Base-by-base conservation (phyloP, 148 eudicot species). In the Chenopodium quinoa region DNA sequence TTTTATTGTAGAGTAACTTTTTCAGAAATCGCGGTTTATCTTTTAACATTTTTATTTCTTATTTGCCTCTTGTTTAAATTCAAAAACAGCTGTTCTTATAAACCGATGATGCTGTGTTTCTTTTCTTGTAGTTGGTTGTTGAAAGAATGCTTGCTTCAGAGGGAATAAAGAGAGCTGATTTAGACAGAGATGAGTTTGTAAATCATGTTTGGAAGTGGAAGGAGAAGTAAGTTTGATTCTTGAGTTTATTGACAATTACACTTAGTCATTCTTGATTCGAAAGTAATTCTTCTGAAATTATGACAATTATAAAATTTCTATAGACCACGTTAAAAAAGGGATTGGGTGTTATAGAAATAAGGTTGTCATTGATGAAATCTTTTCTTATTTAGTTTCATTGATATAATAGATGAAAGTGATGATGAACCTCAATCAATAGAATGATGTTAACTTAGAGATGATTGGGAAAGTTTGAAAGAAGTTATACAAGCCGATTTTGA, bases 121-220 rank as follows among this genome's bases (percentile, higher is more conserved):
- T n/a, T 78, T 91, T 32, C 72, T 87, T 88, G 86, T 96, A 96
- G 99, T 77, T 96, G 90, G 98, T 93, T 85, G 99, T 96, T 71
- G 99, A 96, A 89, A 92, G 87, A 84, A 91, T 96, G 99, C 95
- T 96, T 76, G 94, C 97, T 20, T 84, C 91, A 70, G 97, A 96
- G 91, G 99, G 99, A 80, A 88, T 91, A 79, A 96, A 91, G 84
- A 90, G 98, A 88, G 87, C 84, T 86, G 99, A 96, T 37, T 85
- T 96, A 88, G 90, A 93, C 44, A 89, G 99, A 90, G 97, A 94
- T 7, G 95, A 92, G 83, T 96, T 96, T 80, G 76, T 89, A 73
- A 89, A 91, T 71, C 91, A 92, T 88, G 98, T 96, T 74, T 96
- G 99, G 99, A 90, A 91, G 89, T 96, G 99, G 99, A 96, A 96